Evolutionary conservation across 2,329 filamentous ascomycete genomes (phyloP).

Genomic region (Talaromyces sp.): DNA sequence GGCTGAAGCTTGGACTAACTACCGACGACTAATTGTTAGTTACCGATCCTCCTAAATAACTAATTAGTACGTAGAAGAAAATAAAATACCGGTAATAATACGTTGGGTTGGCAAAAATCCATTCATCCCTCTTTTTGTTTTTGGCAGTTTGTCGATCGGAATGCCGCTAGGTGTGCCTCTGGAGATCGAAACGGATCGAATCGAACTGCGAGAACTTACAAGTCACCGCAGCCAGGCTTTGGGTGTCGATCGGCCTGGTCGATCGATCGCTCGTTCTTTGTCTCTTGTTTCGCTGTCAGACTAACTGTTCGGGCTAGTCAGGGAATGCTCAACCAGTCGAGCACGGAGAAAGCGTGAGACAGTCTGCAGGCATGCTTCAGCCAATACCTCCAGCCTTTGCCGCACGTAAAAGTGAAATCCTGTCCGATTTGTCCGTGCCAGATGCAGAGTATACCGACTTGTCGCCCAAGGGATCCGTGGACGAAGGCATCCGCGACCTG

Average conservation of each 20-base stretch:
- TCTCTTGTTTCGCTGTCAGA: not conserved
- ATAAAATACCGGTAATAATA: slow-evolving; percentile 2
- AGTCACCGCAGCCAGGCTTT: not conserved
- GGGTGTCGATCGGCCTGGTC: not conserved
- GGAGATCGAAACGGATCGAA: not conserved
- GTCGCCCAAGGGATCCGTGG: slow-evolving; percentile 84
- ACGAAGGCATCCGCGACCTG: slow-evolving; percentile 69
- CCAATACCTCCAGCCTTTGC: slow-evolving; percentile 39
- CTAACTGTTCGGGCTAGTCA: not conserved
- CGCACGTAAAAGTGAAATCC: slow-evolving; percentile 65
- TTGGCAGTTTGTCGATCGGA: not conserved
- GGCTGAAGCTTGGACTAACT: not conserved
- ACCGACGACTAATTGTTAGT: not conserved
- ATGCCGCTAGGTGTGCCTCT: not conserved
- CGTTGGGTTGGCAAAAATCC: not conserved
- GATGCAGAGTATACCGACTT: slow-evolving; percentile 70
- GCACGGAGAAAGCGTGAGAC: not conserved
- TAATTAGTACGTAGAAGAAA: no score
- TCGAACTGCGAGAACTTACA: not conserved
- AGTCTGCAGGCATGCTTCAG: not conserved
- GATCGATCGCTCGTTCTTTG: not conserved
- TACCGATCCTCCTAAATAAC: not conserved
- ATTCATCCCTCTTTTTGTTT: not conserved
- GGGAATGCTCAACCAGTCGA: not conserved
- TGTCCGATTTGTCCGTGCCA: slow-evolving; percentile 64